A percentile compares a stretch with the other conserved stretches of the same genome.
phyloP scores from a whole-genome alignment of 495 filamentous ascomycete species.

The Daldinia vernicosa region DNA sequence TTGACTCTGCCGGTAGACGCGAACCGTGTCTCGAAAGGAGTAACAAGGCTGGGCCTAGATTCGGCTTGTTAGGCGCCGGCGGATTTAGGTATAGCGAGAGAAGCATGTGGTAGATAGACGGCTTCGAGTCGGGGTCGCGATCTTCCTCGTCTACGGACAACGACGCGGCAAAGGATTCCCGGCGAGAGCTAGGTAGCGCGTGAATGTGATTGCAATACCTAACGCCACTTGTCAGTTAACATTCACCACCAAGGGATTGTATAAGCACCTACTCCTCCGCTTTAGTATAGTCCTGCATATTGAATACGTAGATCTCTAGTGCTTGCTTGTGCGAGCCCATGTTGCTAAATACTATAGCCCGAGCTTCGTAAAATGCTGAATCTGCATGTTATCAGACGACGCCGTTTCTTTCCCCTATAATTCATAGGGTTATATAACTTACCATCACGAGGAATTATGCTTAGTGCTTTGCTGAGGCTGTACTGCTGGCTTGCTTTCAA shows the following conservation, averaged over 20 bases:
- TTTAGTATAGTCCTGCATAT: conserved; percentile 83
- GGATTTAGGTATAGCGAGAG: conserved; percentile 90
- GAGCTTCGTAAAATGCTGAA: conserved; percentile 85
- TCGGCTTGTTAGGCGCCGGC: conserved; percentile 74
- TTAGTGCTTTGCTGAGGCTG: conserved; percentile 76
- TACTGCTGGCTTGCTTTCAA: conserved; percentile 81
- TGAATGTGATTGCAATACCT: conserved; percentile 92
- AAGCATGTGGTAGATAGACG: conserved; percentile 89
- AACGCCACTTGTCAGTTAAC: conserved; percentile 33
- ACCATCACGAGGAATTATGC: conserved; percentile 81
- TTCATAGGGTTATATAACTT: conserved; percentile 43
- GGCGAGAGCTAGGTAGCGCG: conserved; percentile 53
- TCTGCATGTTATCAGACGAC: conserved; percentile 59
- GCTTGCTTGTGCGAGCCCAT: conserved; percentile 97
- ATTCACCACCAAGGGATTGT: neutral
- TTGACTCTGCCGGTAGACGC: conserved; percentile 84
- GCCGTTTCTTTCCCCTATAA: neutral
- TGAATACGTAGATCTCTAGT: conserved; percentile 95
- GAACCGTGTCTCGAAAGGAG: conserved; percentile 91
- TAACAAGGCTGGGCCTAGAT: conserved; percentile 81
- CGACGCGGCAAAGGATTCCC: conserved; percentile 32
- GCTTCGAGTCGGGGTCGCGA: conserved; percentile 63
- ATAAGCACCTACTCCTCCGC: conserved; percentile 80
- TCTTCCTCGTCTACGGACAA: conserved; percentile 33
- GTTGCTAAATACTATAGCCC: conserved; percentile 91